Evolutionary conservation across 179 eudicot genomes (phyloP), one percentile per base, ranked within the genome.

Genomic region (Drosera spatulata): DNA sequence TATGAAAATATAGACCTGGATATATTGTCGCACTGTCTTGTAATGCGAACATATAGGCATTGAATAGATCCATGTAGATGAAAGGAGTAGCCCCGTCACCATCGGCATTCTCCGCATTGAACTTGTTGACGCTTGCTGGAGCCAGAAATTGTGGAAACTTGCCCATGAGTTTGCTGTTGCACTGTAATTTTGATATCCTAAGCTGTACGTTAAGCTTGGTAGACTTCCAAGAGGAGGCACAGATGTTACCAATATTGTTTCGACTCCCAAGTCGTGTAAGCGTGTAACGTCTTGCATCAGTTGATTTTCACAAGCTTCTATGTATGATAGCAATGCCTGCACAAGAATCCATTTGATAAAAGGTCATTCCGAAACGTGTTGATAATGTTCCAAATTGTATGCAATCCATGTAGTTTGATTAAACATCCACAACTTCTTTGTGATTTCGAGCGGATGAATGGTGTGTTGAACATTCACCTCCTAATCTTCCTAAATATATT

Each of bases 191-290:
- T 45, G 49, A 10, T 6, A 45, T 10, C 49, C 10, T 10, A 38
- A 53, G 22, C 10, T 2, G 1, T 6, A 12, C 3, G 91, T 85
- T 69, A 33, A 55, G 11, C 50, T 54, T 2, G 97, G 97, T 47
- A 83, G 74, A 65, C 96, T 87, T 33, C 94, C 96, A 52, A 91
- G 59, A 10, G 97, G 96, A 50, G 78, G 79, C 40, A 91, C 56
- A 2, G 79, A 50, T 12, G 85, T 74, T 61, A 87, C 90, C 0
- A 73, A 73, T 49, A 91, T 60, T 65, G 74, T 85, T 55, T 60
- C 72, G 59, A 83, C 79, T 50, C 97, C 96, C 59, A 85, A 58
- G 0, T 37, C 56, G 6, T 75, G 70, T 4, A 91, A 66, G 2
- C 86, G 67, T 58, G 74, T 61, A 44, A 91, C 41, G 71, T 87